Evolutionary conservation across 164 flowering plant species (phyloP).

Genomic region (Berberis vulgaris): DNA sequence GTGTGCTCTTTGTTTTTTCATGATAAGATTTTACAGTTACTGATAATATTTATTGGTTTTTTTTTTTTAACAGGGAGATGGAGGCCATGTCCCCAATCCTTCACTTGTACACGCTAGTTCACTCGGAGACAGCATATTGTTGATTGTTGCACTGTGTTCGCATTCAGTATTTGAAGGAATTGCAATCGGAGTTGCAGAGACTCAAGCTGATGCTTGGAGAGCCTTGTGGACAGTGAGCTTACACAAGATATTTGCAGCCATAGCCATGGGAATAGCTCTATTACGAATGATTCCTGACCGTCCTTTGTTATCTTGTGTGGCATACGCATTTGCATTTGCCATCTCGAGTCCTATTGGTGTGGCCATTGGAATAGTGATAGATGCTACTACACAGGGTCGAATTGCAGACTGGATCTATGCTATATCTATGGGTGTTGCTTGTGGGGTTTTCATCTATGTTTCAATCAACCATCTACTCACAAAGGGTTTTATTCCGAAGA

Average conservation of each 20-base stretch:
- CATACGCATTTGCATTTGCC: constrained; percentile 67
- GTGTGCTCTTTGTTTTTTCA: too few relatives aligned
- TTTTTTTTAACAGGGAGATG: constrained; percentile 14
- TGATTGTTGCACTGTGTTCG: constrained; percentile 59
- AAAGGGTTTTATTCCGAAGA: constrained; percentile 41
- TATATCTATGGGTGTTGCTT: constrained; percentile 70
- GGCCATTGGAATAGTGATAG: constrained; percentile 63
- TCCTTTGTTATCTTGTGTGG: constrained; percentile 41
- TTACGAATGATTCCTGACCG: constrained; percentile 61
- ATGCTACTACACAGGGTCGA: constrained; percentile 56
- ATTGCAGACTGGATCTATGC: constrained; percentile 78
- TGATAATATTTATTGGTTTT: not conserved
- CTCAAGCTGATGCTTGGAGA: constrained; percentile 62
- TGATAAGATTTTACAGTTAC: not conserved
- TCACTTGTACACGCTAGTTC: constrained; percentile 27
- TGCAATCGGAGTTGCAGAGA: constrained; percentile 71
- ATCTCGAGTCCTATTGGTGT: constrained; percentile 69
- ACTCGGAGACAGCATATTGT: constrained; percentile 49
- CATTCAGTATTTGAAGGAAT: constrained; percentile 79
- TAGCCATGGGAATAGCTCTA: constrained; percentile 79
- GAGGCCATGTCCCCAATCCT: constrained; percentile 3
- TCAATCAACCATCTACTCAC: constrained; percentile 56
- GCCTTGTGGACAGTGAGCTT: constrained; percentile 62
- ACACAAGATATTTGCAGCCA: constrained; percentile 72
- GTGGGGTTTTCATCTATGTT: constrained; percentile 64